Evolutionary conservation across 805 yeast genomes (phyloP).

Genomic region (Spathaspora sp.): DNA sequence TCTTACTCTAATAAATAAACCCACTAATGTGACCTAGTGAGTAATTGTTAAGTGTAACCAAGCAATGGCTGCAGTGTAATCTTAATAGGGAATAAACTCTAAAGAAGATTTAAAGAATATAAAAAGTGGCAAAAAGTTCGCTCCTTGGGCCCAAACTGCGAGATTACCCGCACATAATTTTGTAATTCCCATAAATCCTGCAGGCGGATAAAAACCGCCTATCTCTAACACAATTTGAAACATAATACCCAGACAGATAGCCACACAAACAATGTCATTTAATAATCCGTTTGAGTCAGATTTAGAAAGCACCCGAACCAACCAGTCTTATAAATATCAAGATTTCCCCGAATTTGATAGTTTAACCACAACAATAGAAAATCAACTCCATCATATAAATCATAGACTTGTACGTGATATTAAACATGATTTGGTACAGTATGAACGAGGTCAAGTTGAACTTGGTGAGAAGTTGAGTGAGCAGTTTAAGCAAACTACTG

Average conservation of each 20-base stretch:
- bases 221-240: not conserved
- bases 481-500: slow-evolving; percentile 22
- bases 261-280: slow-evolving; percentile 21
- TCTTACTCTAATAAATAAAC: too few relatives aligned
- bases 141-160: too few relatives aligned
- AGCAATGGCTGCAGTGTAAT: too few relatives aligned
- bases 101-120: too few relatives aligned
- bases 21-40: too few relatives aligned
- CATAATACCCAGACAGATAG: not conserved
- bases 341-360: slow-evolving; percentile 41
- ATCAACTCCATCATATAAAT: slow-evolving; percentile 26
- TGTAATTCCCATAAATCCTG: too few relatives aligned
- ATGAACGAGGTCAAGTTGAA: slow-evolving; percentile 12
- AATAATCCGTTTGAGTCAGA: slow-evolving; percentile 22
- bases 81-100: too few relatives aligned
- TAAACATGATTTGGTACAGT: slow-evolving; percentile 18
- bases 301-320: slow-evolving; percentile 22
- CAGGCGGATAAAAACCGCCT: too few relatives aligned
- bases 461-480: slow-evolving; percentile 14
- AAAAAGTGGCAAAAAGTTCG: too few relatives aligned
- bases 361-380: slow-evolving; percentile 28
- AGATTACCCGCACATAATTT: too few relatives aligned
- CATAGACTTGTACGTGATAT: slow-evolving; percentile 19
- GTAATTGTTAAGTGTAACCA: too few relatives aligned
- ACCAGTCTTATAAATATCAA: slow-evolving; percentile 21